Conservation (phyloP, 2,329 filamentous ascomycete genomes). For the Pseudogymnoascus sp. region DNA sequence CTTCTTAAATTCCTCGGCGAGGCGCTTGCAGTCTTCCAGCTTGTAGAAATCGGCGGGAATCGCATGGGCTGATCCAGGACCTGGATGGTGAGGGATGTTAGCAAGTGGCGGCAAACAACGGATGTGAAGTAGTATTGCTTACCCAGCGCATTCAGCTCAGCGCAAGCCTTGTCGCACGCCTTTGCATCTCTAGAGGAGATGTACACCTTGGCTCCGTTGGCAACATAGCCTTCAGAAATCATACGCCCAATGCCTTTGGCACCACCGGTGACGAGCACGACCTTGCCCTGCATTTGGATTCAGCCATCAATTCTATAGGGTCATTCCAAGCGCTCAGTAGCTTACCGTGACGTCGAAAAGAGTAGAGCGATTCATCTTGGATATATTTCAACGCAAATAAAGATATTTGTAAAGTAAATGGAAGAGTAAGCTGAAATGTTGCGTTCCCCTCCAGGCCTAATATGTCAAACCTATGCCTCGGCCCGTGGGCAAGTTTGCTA, state of each 20-base stretch:
- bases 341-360: slow-evolving; percentile 54
- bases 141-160: slow-evolving; percentile 48
- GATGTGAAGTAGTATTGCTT: slow-evolving; percentile 17
- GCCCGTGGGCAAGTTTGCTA: neutral
- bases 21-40: slow-evolving; percentile 49
- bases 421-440: neutral
- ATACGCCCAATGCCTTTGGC: slow-evolving; percentile 59
- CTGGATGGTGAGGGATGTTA: slow-evolving; percentile 14
- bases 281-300: slow-evolving; percentile 38
- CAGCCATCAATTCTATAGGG: slow-evolving; percentile 1
- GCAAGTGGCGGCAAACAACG: neutral
- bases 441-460: neutral
- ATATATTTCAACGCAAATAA: neutral
- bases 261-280: slow-evolving; percentile 50
- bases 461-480: slow-evolving; percentile 5
- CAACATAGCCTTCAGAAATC: slow-evolving; percentile 59
- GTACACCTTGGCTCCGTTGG: slow-evolving; percentile 61
- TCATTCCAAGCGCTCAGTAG: neutral
- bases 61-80: slow-evolving; percentile 48
- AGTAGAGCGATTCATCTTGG: slow-evolving; percentile 44
- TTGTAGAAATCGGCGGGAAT: slow-evolving; percentile 56
- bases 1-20: slow-evolving; percentile 49
- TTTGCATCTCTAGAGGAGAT: slow-evolving; percentile 60
- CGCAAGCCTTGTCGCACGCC: slow-evolving; percentile 49
- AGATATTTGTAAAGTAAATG: neutral